Evolutionary conservation across 2,329 filamentous ascomycete genomes (phyloP), one percentile per base, ranked within the genome.

Genomic region (Pezicula carpinea): DNA sequence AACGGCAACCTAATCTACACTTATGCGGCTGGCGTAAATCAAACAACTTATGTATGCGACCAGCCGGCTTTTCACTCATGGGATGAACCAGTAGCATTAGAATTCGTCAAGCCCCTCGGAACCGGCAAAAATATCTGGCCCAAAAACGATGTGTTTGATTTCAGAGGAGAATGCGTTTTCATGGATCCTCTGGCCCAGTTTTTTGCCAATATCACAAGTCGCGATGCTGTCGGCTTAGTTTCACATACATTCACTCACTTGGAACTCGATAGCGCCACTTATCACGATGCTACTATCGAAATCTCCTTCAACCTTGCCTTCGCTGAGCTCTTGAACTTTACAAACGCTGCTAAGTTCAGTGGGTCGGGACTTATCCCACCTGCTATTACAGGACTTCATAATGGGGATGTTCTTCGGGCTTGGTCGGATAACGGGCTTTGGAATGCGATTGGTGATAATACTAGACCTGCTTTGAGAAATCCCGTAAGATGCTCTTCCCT

Each of bases 161-260:
- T 34, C 32, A 50, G 21, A 14, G 22, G 17, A 18, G 14, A 36
- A 34, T 82, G 78, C 59, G 69, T 68, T 22, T 56, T 70, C 48
- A 59, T 72, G 1, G 77, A 80, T 56, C 57, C 62, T 5, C 64
- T 81, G 11, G 63, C 73, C 32, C 57, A 65, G n/a, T 82, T 76
- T 75, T 78, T 78, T 61, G 62, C 22, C 18, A 40, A 40, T 40
- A 48, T 64, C 14, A 50, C 49, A 3, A 79, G 81, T 57, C 66
- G 70, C n/a, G 70, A 81, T 59, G 63, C 65, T 5, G 82, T 79
- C 59, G 73, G 70, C 11, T 73, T 77, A 42, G 65, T 82, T 17
- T 80, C 77, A 2, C 79, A 83, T 62, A 82, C 79, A 1, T 82
- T 82, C 61, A 76, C 76, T 3, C 79, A 83, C 53, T 65, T 73